Percentiles rank a stretch among this genome's conserved stretches.
phyloP scores from a whole-genome alignment of 495 filamentous ascomycete genomes.

The Melanomma pulvis-pyrius region DNA sequence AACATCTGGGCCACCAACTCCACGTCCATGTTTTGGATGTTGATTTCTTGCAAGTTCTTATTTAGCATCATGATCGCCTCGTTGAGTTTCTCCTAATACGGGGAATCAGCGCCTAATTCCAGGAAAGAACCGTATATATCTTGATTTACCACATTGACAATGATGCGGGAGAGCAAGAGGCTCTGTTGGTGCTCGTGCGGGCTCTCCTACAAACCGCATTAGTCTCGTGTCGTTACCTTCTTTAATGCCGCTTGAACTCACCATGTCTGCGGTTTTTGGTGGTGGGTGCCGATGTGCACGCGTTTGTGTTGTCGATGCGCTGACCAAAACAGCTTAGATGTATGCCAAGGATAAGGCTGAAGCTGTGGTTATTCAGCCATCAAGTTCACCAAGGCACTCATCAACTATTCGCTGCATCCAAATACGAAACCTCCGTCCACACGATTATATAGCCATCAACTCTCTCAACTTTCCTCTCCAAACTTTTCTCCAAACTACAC shows the following conservation, averaged over 20 bases:
- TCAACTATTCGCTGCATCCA: neutral
- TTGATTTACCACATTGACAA: conserved; percentile 85
- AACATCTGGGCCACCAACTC: conserved; percentile 99
- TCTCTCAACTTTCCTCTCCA: too few species aligned
- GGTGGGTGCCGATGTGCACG: neutral
- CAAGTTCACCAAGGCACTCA: neutral
- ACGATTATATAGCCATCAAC: neutral
- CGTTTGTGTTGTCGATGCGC: conserved; percentile 13
- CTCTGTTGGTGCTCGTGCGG: conserved; percentile 98
- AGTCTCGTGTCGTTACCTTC: conserved; percentile 4
- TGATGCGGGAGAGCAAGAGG: conserved; percentile 88
- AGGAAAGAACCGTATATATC: neutral
- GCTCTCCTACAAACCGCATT: conserved; percentile 67
- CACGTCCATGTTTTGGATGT: conserved; percentile 97
- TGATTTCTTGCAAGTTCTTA: conserved; percentile 91
- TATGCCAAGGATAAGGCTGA: conserved; percentile 24
- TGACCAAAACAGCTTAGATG: conserved; percentile 7
- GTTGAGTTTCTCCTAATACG: conserved; percentile 90
- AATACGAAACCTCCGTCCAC: neutral
- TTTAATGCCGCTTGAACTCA: conserved; percentile 6
- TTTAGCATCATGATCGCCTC: conserved; percentile 92
- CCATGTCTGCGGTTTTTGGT: conserved; percentile 4
- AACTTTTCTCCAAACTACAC: too few species aligned
- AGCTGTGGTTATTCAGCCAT: neutral
- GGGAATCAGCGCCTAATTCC: neutral